Conservation (phyloP, 1,284 basidiomycete genomes). For the Coniferiporia sulphurascens region DNA sequence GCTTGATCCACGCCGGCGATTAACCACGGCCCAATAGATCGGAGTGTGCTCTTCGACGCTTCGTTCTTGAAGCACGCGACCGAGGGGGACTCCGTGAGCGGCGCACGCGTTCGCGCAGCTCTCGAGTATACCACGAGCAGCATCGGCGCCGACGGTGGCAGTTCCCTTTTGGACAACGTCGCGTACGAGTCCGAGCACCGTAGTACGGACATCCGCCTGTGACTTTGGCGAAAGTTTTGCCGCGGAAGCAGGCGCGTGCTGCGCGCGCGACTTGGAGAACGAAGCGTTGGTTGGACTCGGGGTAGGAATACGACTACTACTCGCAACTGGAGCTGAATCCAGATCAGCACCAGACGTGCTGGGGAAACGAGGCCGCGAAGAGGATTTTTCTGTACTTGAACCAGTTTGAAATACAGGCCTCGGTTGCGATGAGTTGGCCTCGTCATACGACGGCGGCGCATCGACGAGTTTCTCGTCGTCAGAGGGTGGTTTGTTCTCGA, state of each 20-base stretch:
- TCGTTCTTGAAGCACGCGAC: conserved; percentile 51
- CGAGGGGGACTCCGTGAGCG: conserved; percentile 35
- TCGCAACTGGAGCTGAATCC: background rate
- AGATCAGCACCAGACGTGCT: background rate
- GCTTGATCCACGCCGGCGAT: conserved; percentile 35
- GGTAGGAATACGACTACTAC: background rate
- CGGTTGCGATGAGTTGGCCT: background rate
- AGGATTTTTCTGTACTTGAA: background rate
- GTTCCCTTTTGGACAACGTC: conserved; percentile 36
- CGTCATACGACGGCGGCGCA: conserved; percentile 6
- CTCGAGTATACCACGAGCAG: conserved; percentile 34
- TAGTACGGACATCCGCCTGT: conserved; percentile 36
- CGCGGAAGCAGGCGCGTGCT: background rate
- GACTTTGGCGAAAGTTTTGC: conserved; percentile 1
- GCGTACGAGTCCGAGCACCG: conserved; percentile 41
- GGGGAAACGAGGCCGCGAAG: background rate
- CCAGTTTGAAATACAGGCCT: background rate
- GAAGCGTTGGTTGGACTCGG: background rate
- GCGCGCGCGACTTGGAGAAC: background rate
- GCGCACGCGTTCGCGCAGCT: conserved; percentile 44
- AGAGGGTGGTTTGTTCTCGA: background rate
- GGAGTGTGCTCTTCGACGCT: conserved; percentile 61
- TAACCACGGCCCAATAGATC: conserved; percentile 67
- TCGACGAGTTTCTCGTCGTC: background rate
- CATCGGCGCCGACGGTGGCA: conserved; percentile 18